phyloP scores from a whole-genome alignment of 306 rosid species.

The Argentina anserina region DNA sequence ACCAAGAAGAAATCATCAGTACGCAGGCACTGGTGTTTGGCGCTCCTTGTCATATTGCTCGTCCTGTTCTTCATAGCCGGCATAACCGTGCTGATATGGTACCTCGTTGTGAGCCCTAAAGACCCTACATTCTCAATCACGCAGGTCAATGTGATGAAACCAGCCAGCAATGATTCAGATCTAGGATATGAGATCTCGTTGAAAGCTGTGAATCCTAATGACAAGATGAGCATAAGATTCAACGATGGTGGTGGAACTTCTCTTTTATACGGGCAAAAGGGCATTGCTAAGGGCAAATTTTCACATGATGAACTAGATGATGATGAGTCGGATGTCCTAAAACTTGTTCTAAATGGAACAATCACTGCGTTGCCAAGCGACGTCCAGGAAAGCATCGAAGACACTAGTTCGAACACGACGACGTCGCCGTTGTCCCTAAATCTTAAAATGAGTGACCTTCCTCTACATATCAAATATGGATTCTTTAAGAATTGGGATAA shows the following conservation, averaged over 20 bases:
- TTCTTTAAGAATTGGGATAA: slow-evolving; percentile 28
- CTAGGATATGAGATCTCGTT: slow-evolving; percentile 28
- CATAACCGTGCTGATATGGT: slow-evolving; percentile 13
- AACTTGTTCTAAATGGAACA: slow-evolving; percentile 18
- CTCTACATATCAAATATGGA: slow-evolving; percentile 15
- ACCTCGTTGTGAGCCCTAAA: slow-evolving; percentile 27
- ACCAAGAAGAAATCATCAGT: not conserved
- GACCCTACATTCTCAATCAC: slow-evolving; percentile 35
- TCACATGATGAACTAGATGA: slow-evolving; percentile 21
- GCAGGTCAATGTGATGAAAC: not conserved
- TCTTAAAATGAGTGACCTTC: slow-evolving; percentile 29
- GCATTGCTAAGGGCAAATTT: slow-evolving; percentile 36
- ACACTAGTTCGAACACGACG: not conserved
- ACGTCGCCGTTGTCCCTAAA: not conserved
- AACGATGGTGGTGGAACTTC: not conserved
- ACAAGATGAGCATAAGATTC: slow-evolving; percentile 10
- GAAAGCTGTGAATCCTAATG: slow-evolving; percentile 33
- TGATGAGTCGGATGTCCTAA: not conserved
- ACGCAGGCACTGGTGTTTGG: not conserved
- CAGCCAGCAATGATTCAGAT: not conserved
- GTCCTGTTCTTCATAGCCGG: slow-evolving; percentile 16
- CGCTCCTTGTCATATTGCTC: not conserved
- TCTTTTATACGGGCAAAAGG: not conserved
- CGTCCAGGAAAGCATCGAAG: slow-evolving; percentile 11
- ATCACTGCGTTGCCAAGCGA: slow-evolving; percentile 3